Evolutionary conservation across 1,284 basidiomycete genomes (phyloP).

Genomic region (Gymnopus androsaceus): DNA sequence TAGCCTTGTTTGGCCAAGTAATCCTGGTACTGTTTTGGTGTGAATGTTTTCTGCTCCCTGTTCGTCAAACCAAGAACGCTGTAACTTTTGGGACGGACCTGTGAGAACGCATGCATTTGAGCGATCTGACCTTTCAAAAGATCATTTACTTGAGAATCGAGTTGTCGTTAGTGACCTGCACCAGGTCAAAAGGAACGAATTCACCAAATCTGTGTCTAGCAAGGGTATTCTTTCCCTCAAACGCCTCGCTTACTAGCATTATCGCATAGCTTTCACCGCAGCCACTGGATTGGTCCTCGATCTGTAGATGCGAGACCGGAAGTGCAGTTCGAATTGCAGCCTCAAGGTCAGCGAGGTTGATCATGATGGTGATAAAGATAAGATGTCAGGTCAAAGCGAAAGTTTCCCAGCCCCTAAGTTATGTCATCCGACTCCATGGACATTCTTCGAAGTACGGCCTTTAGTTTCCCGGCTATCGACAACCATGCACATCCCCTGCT

Average conservation of each 20-base stretch:
- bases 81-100: slow-evolving; percentile 46
- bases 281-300: slow-evolving; percentile 74
- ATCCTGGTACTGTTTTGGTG: slow-evolving; percentile 68
- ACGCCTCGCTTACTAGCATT: slow-evolving; percentile 73
- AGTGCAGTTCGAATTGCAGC: slow-evolving; percentile 59
- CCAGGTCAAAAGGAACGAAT: slow-evolving; percentile 21
- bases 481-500: slow-evolving; percentile 78
- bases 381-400: slow-evolving; percentile 20
- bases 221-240: slow-evolving; percentile 76
- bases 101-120: slow-evolving; percentile 82
- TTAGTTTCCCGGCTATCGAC: slow-evolving; percentile 58
- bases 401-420: not conserved
- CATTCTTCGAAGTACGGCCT: slow-evolving; percentile 26
- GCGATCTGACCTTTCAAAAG: slow-evolving; percentile 71
- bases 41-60: slow-evolving; percentile 66
- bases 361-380: slow-evolving; percentile 51
- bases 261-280: slow-evolving; percentile 78
- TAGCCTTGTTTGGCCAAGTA: slow-evolving; percentile 41
- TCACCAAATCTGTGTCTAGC: slow-evolving; percentile 68
- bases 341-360: slow-evolving; percentile 58
- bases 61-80: not conserved
- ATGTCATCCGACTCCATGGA: not conserved
- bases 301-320: slow-evolving; percentile 64
- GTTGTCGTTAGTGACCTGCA: not conserved
- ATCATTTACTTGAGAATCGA: slow-evolving; percentile 62